Conservation (phyloP, 2,329 filamentous ascomycete species). For the Ceratocystis cacaofunesta region DNA sequence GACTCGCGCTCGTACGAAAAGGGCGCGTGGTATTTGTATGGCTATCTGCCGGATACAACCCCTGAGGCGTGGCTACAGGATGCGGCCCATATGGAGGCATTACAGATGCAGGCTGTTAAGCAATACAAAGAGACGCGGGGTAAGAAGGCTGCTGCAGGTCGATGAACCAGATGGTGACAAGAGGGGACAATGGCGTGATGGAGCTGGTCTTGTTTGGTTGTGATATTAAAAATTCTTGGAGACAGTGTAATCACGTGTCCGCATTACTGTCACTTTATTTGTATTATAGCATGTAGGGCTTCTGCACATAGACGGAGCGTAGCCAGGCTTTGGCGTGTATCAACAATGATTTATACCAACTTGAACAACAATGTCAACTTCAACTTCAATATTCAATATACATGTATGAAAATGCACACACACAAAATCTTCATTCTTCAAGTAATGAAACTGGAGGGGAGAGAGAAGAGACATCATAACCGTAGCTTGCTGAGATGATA, state of each 20-base stretch:
- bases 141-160: conserved; percentile 19
- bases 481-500: background rate
- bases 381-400: no score
- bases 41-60: conserved; percentile 42
- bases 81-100: conserved; percentile 9
- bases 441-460: background rate
- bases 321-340: conserved; percentile 14
- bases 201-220: background rate
- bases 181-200: background rate
- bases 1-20: conserved; percentile 33
- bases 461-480: background rate
- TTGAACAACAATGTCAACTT: background rate
- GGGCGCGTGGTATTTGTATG: conserved; percentile 49
- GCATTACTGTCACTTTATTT: conserved; percentile 11
- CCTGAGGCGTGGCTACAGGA: conserved; percentile 26
- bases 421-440: no score
- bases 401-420: no score
- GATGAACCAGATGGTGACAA: background rate
- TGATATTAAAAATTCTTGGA: background rate
- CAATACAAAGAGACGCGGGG: conserved; percentile 22
- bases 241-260: background rate
- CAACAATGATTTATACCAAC: conserved; percentile 8
- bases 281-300: conserved; percentile 15
- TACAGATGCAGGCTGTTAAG: conserved; percentile 22
- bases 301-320: conserved; percentile 4